A percentile compares a stretch with the other conserved stretches of the same genome.
Conservation (phyloP, 2,329 filamentous ascomycete species). For the Aspergillus sp. region DNA sequence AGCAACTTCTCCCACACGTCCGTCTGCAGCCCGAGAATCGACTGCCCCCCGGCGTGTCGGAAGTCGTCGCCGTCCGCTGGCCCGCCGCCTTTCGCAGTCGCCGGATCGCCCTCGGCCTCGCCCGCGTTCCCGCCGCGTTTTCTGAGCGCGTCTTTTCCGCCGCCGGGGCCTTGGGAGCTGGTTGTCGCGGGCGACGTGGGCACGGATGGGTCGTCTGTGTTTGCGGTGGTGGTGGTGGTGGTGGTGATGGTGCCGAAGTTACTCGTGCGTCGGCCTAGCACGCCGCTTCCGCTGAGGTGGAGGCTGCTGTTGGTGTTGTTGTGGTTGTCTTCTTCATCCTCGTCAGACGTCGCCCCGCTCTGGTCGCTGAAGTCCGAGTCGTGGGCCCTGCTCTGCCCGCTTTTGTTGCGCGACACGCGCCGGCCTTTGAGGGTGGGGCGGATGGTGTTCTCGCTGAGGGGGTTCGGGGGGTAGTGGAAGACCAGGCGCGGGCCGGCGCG, state of each 20-base stretch:
- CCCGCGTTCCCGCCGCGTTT: constrained; percentile 24
- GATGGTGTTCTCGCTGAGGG: constrained; percentile 32
- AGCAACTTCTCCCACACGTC: constrained; percentile 71
- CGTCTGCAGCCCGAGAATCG: constrained; percentile 63
- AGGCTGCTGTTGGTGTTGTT: too few relatives aligned
- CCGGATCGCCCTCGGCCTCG: constrained; percentile 23
- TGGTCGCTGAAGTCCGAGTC: constrained; percentile 33
- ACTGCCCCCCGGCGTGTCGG: constrained; percentile 42
- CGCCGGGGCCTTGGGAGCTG: constrained; percentile 25
- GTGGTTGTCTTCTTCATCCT: constrained; percentile 28
- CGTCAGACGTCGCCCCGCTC: constrained; percentile 29
- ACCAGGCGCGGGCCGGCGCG: constrained; percentile 72
- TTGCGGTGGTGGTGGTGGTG: constrained; percentile 16
- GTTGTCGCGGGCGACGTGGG: constrained; percentile 21
- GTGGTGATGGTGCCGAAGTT: constrained; percentile 26
- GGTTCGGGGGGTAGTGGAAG: constrained; percentile 71
- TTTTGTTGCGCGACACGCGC: constrained; percentile 24
- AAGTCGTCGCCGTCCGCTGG: constrained; percentile 12
- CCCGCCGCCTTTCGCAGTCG: constrained; percentile 21
- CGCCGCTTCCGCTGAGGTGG: constrained; percentile 14
- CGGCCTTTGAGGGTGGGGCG: constrained; percentile 26
- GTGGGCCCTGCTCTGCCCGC: constrained; percentile 22
- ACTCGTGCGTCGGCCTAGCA: constrained; percentile 19
- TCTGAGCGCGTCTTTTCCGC: constrained; percentile 18
- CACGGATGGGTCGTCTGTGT: constrained; percentile 6